phyloP scores from a whole-genome alignment of 768 basidiomycete genomes.

The Tricholomella constricta region DNA sequence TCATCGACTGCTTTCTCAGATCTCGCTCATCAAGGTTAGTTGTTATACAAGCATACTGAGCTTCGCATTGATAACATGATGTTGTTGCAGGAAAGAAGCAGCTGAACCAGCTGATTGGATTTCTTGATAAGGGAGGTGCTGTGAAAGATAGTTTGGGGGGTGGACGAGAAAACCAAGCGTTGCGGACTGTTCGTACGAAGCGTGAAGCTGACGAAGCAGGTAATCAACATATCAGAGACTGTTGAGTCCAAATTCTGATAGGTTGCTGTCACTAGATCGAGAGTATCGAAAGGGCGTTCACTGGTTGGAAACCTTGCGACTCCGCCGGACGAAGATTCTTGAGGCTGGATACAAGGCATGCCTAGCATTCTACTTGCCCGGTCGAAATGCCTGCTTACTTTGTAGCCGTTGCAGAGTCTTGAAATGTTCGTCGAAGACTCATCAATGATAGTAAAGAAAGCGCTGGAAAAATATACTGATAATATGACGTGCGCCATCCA shows the following conservation, averaged over 20 bases:
- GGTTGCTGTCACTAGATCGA: constrained; percentile 55
- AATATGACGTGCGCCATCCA: constrained; percentile 63
- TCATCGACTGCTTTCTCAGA: constrained; percentile 84
- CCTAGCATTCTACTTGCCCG: not conserved
- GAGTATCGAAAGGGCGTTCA: constrained; percentile 90
- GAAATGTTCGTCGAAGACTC: constrained; percentile 79
- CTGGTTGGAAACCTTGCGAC: constrained; percentile 88
- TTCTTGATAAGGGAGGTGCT: constrained; percentile 75
- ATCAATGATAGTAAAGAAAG: constrained; percentile 59
- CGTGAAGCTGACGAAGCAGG: constrained; percentile 92
- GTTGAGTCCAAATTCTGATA: not conserved
- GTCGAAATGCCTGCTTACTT: not conserved
- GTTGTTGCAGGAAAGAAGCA: constrained; percentile 71
- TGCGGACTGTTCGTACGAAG: constrained; percentile 80
- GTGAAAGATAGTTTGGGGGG: constrained; percentile 59
- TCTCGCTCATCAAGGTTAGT: constrained; percentile 77
- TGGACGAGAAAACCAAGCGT: constrained; percentile 62
- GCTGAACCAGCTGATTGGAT: constrained; percentile 82
- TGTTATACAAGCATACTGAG: not conserved
- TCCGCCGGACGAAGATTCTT: constrained; percentile 79
- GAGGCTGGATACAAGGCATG: constrained; percentile 81
- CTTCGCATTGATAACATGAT: constrained; percentile 25
- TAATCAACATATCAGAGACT: constrained; percentile 30
- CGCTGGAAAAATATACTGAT: constrained; percentile 75
- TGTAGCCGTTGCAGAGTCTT: constrained; percentile 59